Evolutionary conservation across 495 filamentous ascomycete species (phyloP), one percentile per base, ranked within the genome.

Genomic region (Podospora bellae-mahoneyi): DNA sequence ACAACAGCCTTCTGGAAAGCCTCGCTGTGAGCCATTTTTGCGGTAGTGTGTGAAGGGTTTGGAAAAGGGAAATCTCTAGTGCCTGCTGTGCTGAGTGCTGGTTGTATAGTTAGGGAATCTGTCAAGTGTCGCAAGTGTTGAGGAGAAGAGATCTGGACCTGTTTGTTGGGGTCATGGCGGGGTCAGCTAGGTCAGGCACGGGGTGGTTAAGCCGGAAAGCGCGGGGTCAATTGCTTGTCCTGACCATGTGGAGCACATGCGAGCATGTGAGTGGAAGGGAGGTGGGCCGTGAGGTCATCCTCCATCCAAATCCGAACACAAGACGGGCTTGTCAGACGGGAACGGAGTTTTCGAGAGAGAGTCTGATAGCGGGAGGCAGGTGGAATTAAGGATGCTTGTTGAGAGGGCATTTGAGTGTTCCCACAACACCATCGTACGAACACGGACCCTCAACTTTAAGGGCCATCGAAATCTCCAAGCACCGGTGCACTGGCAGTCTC

Each of bases 1-100:
- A 82, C 82, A 71, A 89, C 85, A 64, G 91, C 86, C 71, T 81
- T 83, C 72, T 84, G 73, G 80, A 89, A 89, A 56, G 81, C 85
- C 61, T 80, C 76, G 75, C 77, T 81, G 74, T 80, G 82, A 30
- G 76, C 68, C 39, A 48, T 48, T 5, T 48, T 48, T 48, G 39
- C 39, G 39, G 39, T 48, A 16, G 39, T 39, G 2, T 48, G 7
- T 48, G 39, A 48, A 48, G 39, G 39, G 7, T 6, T 48, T 48
- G 39, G 39, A 10, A 48, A 48, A 48, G 6, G 39, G 48, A 74
- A 69, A 65, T 78, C 72, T 78, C 71, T 83, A 34, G 67, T 79
- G 39, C 13, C 39, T 48, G 74, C 55, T 65, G 39, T 53, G 18
- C 65, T 60, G 64, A 5, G 30, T 64, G 27, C 13, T 48, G 39